Conservation (phyloP, 768 basidiomycete genomes). For the Tylopilus sp. region DNA sequence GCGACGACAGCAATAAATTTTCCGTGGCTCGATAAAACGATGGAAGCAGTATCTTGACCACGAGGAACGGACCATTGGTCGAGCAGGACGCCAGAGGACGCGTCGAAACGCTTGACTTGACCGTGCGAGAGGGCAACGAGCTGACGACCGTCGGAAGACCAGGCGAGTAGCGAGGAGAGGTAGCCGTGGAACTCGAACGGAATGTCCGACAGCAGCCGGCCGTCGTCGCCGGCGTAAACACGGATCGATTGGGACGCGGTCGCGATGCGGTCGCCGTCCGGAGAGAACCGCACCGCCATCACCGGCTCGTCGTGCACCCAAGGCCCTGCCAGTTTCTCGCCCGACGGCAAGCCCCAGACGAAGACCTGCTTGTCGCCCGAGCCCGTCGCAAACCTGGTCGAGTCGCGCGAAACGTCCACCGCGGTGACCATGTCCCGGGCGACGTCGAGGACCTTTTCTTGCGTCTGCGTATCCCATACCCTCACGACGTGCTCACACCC, state of each 20-base stretch:
- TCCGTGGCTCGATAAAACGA: not conserved
- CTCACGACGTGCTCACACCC: not conserved
- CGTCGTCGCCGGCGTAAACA: not conserved
- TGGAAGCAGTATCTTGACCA: not conserved
- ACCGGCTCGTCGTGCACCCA: not conserved
- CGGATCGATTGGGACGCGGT: not conserved
- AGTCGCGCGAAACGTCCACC: not conserved
- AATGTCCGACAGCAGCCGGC: not conserved
- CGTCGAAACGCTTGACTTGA: not conserved
- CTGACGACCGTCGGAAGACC: not conserved
- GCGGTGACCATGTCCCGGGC: not conserved
- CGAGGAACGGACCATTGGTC: not conserved
- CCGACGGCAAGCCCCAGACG: not conserved
- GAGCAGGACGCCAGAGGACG: not conserved
- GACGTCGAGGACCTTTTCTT: not conserved
- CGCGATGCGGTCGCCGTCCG: not conserved
- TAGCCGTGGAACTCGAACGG: not conserved
- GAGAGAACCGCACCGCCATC: not conserved
- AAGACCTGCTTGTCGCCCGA: not conserved
- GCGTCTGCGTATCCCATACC: not conserved
- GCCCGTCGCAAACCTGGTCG: not conserved
- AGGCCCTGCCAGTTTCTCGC: not conserved
- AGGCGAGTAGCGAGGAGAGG: not conserved
- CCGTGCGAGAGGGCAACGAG: not conserved
- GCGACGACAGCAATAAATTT: not conserved